phyloP scores from a whole-genome alignment of 768 basidiomycete genomes.

The Suillus weaverae region DNA sequence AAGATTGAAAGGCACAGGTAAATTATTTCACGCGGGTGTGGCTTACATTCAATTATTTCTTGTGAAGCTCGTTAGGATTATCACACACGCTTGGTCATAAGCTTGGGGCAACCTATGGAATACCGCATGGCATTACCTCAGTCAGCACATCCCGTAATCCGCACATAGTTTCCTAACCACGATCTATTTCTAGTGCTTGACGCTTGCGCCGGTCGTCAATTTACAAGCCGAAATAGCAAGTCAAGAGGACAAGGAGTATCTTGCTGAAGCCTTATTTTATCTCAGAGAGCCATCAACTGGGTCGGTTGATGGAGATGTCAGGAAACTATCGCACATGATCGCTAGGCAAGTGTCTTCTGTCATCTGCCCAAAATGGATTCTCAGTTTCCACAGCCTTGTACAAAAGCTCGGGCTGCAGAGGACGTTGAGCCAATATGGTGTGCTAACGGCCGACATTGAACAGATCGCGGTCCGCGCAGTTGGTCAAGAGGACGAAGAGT shows the following conservation, averaged over 20 bases:
- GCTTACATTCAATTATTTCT: slow-evolving; percentile 1
- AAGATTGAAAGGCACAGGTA: slow-evolving; percentile 58
- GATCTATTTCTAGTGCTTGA: slow-evolving; percentile 55
- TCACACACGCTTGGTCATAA: slow-evolving; percentile 77
- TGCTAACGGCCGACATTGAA: slow-evolving; percentile 55
- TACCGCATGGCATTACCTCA: slow-evolving; percentile 85
- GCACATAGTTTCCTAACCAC: slow-evolving; percentile 7
- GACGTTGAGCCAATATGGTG: slow-evolving; percentile 59
- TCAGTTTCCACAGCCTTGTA: slow-evolving; percentile 51
- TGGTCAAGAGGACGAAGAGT: slow-evolving; percentile 34
- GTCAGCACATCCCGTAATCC: slow-evolving; percentile 37
- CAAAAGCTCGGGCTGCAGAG: slow-evolving; percentile 56
- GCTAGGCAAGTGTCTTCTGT: slow-evolving; percentile 43
- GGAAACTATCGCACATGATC: slow-evolving; percentile 52
- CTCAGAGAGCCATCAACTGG: slow-evolving; percentile 62
- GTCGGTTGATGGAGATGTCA: slow-evolving; percentile 62
- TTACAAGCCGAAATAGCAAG: slow-evolving; percentile 59
- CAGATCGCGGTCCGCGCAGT: slow-evolving; percentile 43
- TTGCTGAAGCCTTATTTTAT: slow-evolving; percentile 59
- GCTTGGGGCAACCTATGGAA: slow-evolving; percentile 69
- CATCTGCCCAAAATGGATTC: not conserved
- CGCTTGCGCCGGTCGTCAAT: slow-evolving; percentile 61
- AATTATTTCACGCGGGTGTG: slow-evolving; percentile 6
- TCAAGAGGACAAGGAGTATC: slow-evolving; percentile 59
- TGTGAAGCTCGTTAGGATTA: slow-evolving; percentile 59